A percentile compares a stretch with the other conserved stretches of the same genome.
Evolutionary conservation across 2,329 filamentous ascomycete genomes (phyloP).

Genomic region (Amauroascus niger): DNA sequence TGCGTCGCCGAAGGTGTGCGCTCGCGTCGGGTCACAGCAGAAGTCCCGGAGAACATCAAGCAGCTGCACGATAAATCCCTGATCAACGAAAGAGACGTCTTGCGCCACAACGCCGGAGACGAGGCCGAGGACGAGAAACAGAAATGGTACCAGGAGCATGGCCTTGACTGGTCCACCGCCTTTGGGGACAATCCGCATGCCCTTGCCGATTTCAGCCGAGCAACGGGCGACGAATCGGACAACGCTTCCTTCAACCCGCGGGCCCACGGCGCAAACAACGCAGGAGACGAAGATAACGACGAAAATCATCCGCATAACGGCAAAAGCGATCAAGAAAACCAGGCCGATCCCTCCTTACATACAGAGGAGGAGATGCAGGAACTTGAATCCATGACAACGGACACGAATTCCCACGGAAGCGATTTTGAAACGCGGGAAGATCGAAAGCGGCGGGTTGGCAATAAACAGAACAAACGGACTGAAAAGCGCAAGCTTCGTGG

Average conservation of each 20-base stretch:
- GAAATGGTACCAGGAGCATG: constrained; percentile 69
- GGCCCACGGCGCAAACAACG: constrained; percentile 19
- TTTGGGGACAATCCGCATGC: constrained; percentile 67
- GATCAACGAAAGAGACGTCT: constrained; percentile 67
- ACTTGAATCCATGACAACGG: constrained; percentile 24
- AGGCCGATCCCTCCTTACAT: constrained; percentile 22
- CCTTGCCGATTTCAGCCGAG: constrained; percentile 45
- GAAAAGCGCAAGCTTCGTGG: constrained; percentile 80
- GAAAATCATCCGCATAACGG: not conserved
- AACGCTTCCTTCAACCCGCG: constrained; percentile 21
- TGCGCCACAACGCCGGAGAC: constrained; percentile 56
- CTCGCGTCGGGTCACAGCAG: constrained; percentile 56
- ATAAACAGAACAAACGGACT: constrained; percentile 34
- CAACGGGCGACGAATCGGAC: constrained; percentile 28
- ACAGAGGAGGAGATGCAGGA: constrained; percentile 26
- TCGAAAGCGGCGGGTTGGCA: constrained; percentile 19
- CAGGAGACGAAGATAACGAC: constrained; percentile 19
- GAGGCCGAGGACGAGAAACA: constrained; percentile 40
- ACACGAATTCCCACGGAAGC: constrained; percentile 5
- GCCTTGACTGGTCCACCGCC: constrained; percentile 76
- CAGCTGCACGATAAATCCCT: constrained; percentile 73
- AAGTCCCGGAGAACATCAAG: constrained; percentile 63
- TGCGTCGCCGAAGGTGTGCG: constrained; percentile 82
- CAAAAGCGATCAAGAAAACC: not conserved
- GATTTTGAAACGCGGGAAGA: constrained; percentile 17